Base-by-base conservation (phyloP, 1,284 basidiomycete genomes). In the Thelephora terrestris region DNA sequence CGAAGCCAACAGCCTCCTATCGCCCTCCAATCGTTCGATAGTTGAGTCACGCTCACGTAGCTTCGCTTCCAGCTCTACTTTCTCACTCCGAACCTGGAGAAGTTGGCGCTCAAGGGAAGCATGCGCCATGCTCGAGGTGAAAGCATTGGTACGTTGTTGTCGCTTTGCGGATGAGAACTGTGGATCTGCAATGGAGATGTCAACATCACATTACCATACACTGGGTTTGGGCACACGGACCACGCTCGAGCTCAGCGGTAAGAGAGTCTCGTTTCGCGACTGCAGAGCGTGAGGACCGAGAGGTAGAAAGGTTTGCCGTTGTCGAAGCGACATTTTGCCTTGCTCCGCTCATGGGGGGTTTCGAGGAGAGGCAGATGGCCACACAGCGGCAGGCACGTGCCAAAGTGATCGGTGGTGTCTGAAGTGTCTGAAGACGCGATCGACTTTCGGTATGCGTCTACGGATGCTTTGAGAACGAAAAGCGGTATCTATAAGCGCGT, bases 231-330 rank as follows among this genome's bases (percentile, higher is more conserved):
- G 21, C n/a, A 23, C 45, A 61, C 63, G 47, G 54, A 75, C 81
- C 81, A 59, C 76, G 70, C 59, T 84, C 81, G 5, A 82, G 70
- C 55, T 84, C 80, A 23, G 81, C 79, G 29, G 75, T 71, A 40
- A 82, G 62, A 0, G 79, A 79, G 54, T 81, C 79, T 34, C 81
- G 74, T 52, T 84, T 76, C 12, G 60, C 14, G 0, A 67, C 57
- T 18, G 58, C 50, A 20, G 62, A 57, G n/a, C 61, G 54, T 14
- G 60, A 21, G 2, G 56, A 36, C 2, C 53, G 52, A 6, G 58
- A 55, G 16, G 54, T 53, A 25, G 56, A 45, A 21, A 52, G 47
- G 42, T 46, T 55, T 25, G 55, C 43, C 2, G 64, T 63, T 7
- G 64, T 64, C 32, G 58, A 51, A 10, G 12, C 3, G 29, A 10